phyloP scores from a whole-genome alignment of 208 protist genomes.

The Jaenimonas drosophilae region DNA sequence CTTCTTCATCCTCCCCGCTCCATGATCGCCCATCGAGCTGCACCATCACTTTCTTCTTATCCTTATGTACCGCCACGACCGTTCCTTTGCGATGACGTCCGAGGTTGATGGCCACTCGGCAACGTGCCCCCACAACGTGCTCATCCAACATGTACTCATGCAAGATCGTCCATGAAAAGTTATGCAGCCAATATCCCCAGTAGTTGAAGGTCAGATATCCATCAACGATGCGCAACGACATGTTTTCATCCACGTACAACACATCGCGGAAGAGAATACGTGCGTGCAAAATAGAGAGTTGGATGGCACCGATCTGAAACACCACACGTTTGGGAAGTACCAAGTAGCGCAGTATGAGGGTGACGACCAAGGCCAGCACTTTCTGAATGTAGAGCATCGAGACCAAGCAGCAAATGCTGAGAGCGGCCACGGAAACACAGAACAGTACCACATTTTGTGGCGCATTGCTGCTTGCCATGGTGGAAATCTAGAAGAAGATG shows the following conservation, averaged over 20 bases:
- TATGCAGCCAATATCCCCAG: constrained; percentile 50
- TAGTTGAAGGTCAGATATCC: constrained; percentile 75
- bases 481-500: background rate
- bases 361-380: constrained; percentile 25
- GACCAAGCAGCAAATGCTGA: constrained; percentile 44
- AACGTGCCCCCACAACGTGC: constrained; percentile 53
- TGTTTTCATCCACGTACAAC: constrained; percentile 66
- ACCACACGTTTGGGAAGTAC: constrained; percentile 48
- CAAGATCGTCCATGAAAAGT: constrained; percentile 45
- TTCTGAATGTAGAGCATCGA: constrained; percentile 63
- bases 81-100: constrained; percentile 41
- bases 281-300: constrained; percentile 45
- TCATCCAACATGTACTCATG: constrained; percentile 70
- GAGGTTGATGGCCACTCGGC: constrained; percentile 39
- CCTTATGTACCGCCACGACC: constrained; percentile 48
- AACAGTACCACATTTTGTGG: constrained; percentile 37
- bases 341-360: constrained; percentile 42
- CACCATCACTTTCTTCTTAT: constrained; percentile 50
- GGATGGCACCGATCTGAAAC: constrained; percentile 36
- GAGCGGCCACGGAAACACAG: constrained; percentile 56
- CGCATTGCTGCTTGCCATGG: too few species aligned
- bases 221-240: constrained; percentile 75
- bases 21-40: constrained; percentile 22
- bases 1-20: constrained; percentile 9
- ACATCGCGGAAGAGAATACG: constrained; percentile 71